Evolutionary conservation across 331 rosid genomes (phyloP), one percentile per base, ranked within the genome.

Genomic region (Pyracantha coccinea): DNA sequence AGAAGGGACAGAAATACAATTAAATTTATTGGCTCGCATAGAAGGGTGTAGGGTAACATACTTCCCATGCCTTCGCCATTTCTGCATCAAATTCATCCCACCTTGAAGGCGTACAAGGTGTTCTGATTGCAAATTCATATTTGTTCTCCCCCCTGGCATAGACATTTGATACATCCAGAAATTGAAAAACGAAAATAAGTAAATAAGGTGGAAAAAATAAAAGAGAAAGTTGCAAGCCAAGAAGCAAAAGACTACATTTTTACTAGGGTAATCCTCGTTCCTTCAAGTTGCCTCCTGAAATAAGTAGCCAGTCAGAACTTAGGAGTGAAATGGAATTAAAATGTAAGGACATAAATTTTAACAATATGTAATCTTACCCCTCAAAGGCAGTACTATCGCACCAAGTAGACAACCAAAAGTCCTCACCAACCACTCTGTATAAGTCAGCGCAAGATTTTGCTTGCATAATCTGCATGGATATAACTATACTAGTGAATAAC

Each of bases 31-130:
- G 57, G 23, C 32, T 77, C 23, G 58, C 33, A 68, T 20, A 50
- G 54, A 15, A 24, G 65, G 57, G 71, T 71, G 66, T 60, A 31
- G 67, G 75, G 68, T 71, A 52, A 86, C 97, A 77, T 91, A 93
- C 98, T 75, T 93, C 97, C 97, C 98, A 93, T 59, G 97, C 96
- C 83, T 68, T 64, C 60, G 89, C 45, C 98, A 93, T 93, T 83
- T 93, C 98, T 74, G 87, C 84, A 80, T 91, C 93, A 84, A 89
- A 93, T 57, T 93, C 96, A 60, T 84, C 91, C 98, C 96, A 93
- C 82, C 94, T 87, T 53, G 88, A 79, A 66, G 92, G 94, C 17
- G 96, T 88, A 77, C 94, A 89, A 66, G 96, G 98, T 77, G 96
- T 91, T 83, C 88, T 87, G 80, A 93, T 91, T 59, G 97, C 90